Evolutionary conservation across 805 yeast species (phyloP).

Genomic region (Saturnispora quitensis): DNA sequence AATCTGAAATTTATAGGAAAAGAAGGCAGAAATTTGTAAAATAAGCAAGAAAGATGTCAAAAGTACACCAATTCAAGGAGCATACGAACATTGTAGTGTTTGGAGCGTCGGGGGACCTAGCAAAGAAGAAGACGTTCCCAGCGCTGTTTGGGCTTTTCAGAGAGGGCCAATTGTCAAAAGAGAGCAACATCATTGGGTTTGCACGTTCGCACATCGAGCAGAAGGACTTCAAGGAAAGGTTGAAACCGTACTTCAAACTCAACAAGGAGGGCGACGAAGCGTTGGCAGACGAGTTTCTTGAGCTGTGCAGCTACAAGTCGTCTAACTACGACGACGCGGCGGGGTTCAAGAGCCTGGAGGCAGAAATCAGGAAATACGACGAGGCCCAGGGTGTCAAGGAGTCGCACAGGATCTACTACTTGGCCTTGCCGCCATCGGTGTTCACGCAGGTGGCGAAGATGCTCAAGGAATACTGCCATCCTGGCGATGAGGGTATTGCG

Average conservation of each 20-base stretch:
- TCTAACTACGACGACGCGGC: constrained; percentile 77
- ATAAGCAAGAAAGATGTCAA: background rate
- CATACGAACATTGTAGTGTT: constrained; percentile 71
- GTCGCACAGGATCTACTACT: constrained; percentile 78
- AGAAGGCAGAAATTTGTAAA: background rate
- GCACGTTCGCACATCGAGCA: constrained; percentile 73
- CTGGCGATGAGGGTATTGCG: constrained; percentile 52
- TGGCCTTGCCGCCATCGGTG: constrained; percentile 92
- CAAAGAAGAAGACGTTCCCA: constrained; percentile 91
- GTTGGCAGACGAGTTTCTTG: constrained; percentile 50
- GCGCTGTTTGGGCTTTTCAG: constrained; percentile 69
- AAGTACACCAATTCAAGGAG: constrained; percentile 41
- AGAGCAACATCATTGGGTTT: constrained; percentile 77
- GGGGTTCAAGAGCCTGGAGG: constrained; percentile 55
- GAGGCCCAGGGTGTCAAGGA: constrained; percentile 31
- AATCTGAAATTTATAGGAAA: too few relatives aligned
- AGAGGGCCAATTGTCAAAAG: constrained; percentile 65
- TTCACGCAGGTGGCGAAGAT: constrained; percentile 72
- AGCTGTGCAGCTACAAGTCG: constrained; percentile 54
- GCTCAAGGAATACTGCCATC: constrained; percentile 60
- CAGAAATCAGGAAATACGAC: constrained; percentile 54
- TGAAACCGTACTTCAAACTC: constrained; percentile 49
- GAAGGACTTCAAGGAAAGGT: constrained; percentile 60
- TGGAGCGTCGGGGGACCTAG: constrained; percentile 94
- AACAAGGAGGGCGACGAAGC: constrained; percentile 23